Conservation (phyloP, 2,329 filamentous ascomycete genomes). For the Aspergillus sp. region DNA sequence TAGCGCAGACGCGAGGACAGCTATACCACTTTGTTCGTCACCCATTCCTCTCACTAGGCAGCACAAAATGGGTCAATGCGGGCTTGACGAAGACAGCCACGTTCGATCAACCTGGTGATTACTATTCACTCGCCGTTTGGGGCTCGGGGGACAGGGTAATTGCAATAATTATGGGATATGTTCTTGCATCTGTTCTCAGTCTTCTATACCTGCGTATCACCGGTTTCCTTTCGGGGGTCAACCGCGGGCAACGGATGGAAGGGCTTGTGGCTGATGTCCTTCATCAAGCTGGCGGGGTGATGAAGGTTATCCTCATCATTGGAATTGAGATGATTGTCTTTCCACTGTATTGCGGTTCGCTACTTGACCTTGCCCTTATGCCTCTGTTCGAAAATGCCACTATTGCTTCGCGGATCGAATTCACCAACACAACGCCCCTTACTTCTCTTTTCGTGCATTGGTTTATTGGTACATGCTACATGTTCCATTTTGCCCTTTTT, state of each 20-base stretch:
- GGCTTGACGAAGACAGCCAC: constrained; percentile 13
- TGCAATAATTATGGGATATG: constrained; percentile 76
- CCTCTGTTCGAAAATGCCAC: constrained; percentile 82
- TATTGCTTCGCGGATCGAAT: constrained; percentile 67
- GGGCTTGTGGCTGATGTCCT: constrained; percentile 70
- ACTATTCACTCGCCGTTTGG: constrained; percentile 61
- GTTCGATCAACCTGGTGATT: constrained; percentile 39
- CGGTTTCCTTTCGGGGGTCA: constrained; percentile 57
- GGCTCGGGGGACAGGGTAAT: constrained; percentile 59
- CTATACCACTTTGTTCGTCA: constrained; percentile 16
- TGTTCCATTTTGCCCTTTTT: constrained; percentile 99
- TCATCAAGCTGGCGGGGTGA: constrained; percentile 88
- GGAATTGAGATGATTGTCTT: constrained; percentile 99
- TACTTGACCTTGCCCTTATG: constrained; percentile 81
- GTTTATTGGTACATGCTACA: constrained; percentile 98
- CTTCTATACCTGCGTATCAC: constrained; percentile 72
- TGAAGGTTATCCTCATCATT: constrained; percentile 97
- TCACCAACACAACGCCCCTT: constrained; percentile 70
- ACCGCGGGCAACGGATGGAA: constrained; percentile 55
- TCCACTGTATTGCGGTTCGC: constrained; percentile 85
- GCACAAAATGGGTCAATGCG: constrained; percentile 22
- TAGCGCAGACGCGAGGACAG: constrained; percentile 14
- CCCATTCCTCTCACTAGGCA: constrained; percentile 17
- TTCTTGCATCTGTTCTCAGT: constrained; percentile 65
- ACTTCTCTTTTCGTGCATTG: constrained; percentile 96